Percentiles rank a stretch among this genome's conserved stretches.
phyloP scores from a whole-genome alignment of 306 rosid genomes.

The Prunus kanzakura region DNA sequence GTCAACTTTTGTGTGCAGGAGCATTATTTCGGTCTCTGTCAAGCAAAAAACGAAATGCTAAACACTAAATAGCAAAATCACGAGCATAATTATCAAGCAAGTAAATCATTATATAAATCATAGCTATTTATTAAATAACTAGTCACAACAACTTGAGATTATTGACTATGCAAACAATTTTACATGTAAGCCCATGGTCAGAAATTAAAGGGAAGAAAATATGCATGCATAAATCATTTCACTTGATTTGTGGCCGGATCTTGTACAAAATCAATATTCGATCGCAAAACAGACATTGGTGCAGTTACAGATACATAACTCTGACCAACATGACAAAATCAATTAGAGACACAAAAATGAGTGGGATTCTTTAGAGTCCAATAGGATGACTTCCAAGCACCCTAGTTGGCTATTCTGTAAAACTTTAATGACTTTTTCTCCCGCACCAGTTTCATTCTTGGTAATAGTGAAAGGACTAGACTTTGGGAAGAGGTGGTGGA shows the following conservation, averaged over 20 bases:
- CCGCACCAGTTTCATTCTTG: neutral
- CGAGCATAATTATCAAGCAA: neutral
- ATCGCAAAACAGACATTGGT: neutral
- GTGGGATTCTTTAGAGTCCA: too few relatives aligned
- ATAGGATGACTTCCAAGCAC: neutral
- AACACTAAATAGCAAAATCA: constrained; percentile 14
- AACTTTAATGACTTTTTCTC: neutral
- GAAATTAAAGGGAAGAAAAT: neutral
- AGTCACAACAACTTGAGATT: neutral
- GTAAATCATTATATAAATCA: neutral
- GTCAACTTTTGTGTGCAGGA: constrained; percentile 82
- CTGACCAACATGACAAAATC: neutral
- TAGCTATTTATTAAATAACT: neutral
- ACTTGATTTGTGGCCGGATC: neutral
- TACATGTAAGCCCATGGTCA: neutral
- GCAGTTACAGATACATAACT: neutral
- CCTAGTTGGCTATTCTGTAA: neutral
- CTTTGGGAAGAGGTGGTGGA: neutral
- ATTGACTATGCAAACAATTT: neutral
- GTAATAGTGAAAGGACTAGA: neutral
- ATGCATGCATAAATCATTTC: neutral
- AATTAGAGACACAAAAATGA: neutral
- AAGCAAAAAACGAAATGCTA: constrained; percentile 23
- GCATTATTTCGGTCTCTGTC: constrained; percentile 59
- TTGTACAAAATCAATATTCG: neutral